Conservation (phyloP, 352 stramenopile genomes). For the Phytophthora melonis region DNA sequence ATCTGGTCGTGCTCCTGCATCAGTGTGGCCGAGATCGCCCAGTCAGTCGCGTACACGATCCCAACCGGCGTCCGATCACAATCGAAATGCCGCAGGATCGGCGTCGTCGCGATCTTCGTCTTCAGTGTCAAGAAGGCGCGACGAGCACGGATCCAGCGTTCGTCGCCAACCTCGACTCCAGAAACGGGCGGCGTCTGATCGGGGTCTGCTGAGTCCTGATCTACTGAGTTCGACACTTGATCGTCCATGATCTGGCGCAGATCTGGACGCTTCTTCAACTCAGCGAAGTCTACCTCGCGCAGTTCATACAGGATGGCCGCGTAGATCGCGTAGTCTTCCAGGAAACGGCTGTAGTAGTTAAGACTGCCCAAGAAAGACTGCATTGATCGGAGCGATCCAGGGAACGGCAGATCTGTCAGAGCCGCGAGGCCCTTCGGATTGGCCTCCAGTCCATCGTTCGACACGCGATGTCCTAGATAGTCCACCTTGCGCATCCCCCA, state of each 20-base stretch:
- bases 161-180: neutral
- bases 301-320: too few species aligned
- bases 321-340: conserved; percentile 15
- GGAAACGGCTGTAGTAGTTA: conserved; percentile 27
- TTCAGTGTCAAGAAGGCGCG: neutral
- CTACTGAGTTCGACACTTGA: neutral
- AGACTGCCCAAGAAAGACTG: conserved; percentile 33
- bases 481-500: too few species aligned
- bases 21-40: conserved; percentile 13
- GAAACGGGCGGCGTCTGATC: neutral
- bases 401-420: conserved; percentile 15
- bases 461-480: conserved; percentile 20
- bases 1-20: conserved; percentile 27
- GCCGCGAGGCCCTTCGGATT: conserved; percentile 17
- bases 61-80: neutral
- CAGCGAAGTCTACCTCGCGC: conserved; percentile 16
- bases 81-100: too few species aligned
- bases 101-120: too few species aligned
- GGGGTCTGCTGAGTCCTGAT: neutral
- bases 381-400: neutral
- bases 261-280: neutral
- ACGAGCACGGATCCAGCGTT: neutral
- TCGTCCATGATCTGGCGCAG: neutral
- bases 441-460: conserved; percentile 6
- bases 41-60: conserved; percentile 28